Evolutionary conservation across 352 stramenopile genomes (phyloP).

Genomic region (Globisporangium viniferum): DNA sequence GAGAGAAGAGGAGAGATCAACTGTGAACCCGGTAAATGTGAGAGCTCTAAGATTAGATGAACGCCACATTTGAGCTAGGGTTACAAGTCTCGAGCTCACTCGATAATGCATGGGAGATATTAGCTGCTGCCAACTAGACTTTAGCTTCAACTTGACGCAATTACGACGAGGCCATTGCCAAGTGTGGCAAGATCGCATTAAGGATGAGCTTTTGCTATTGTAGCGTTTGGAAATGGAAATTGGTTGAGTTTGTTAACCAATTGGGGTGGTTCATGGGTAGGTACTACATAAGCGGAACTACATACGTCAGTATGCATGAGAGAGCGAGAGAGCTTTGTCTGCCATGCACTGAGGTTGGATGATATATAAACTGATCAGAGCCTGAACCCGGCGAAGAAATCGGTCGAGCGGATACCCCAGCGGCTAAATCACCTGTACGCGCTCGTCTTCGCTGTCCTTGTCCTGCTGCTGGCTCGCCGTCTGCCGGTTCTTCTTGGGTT

Average conservation of each 20-base stretch:
- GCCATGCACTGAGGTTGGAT: neutral
- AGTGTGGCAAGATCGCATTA: neutral
- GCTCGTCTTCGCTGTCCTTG: constrained; percentile 9
- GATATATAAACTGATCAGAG: neutral
- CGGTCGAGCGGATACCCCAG: neutral
- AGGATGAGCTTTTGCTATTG: too few species aligned
- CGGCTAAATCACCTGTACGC: constrained; percentile 15
- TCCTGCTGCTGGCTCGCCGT: neutral
- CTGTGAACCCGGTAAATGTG: neutral
- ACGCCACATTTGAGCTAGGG: neutral
- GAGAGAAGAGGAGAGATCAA: neutral
- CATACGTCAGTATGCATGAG: neutral
- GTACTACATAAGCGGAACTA: neutral
- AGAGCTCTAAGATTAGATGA: neutral
- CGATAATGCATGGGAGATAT: neutral
- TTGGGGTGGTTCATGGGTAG: neutral
- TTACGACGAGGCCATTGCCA: neutral
- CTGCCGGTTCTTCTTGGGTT: constrained; percentile 12
- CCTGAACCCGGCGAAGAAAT: neutral
- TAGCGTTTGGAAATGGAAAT: neutral
- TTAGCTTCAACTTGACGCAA: neutral
- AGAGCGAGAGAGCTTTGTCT: neutral
- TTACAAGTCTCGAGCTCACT: neutral
- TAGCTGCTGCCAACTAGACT: too few species aligned
- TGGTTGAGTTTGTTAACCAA: too few species aligned